Percentiles rank a stretch among this genome's conserved stretches.
Conservation (phyloP, 2,329 filamentous ascomycete species). For the Pseudogymnoascus pannorum region DNA sequence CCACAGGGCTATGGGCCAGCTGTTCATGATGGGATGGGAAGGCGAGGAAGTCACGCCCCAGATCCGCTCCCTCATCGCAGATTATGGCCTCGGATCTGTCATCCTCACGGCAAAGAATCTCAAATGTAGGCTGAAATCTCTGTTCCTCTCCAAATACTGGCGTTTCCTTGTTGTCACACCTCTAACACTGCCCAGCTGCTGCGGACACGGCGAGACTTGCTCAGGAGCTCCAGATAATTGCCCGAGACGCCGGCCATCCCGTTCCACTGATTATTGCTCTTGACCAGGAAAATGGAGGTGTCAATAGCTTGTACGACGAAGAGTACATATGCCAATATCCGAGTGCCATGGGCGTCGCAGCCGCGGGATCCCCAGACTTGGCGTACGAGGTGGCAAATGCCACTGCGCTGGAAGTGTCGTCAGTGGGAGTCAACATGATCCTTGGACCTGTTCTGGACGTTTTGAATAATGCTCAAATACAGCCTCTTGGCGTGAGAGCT, state of each 20-base stretch:
- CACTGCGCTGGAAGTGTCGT: slow-evolving; percentile 83
- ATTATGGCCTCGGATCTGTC: slow-evolving; percentile 83
- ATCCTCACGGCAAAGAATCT: slow-evolving; percentile 77
- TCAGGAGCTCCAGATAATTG: slow-evolving; percentile 86
- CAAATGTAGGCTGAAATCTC: slow-evolving; percentile 56
- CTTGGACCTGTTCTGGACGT: slow-evolving; percentile 91
- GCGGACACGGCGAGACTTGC: slow-evolving; percentile 83
- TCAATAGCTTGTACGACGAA: slow-evolving; percentile 94
- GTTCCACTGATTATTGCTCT: slow-evolving; percentile 84
- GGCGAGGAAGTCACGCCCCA: slow-evolving; percentile 77
- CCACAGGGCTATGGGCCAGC: slow-evolving; percentile 62
- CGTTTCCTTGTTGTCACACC: background rate
- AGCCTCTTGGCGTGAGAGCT: slow-evolving; percentile 82
- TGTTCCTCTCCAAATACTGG: background rate
- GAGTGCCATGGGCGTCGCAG: slow-evolving; percentile 94
- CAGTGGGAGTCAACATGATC: slow-evolving; percentile 93
- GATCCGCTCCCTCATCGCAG: slow-evolving; percentile 71
- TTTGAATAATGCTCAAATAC: slow-evolving; percentile 83
- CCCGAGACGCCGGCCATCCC: slow-evolving; percentile 81
- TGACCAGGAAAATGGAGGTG: slow-evolving; percentile 96
- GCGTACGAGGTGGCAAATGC: slow-evolving; percentile 88
- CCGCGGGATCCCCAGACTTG: slow-evolving; percentile 75
- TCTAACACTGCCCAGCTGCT: slow-evolving; percentile 54
- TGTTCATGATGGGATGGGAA: slow-evolving; percentile 80
- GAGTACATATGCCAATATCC: slow-evolving; percentile 95